Base-by-base conservation (phyloP, 2,329 filamentous ascomycete species). In the Stagonosporopsis chrysanthemi region DNA sequence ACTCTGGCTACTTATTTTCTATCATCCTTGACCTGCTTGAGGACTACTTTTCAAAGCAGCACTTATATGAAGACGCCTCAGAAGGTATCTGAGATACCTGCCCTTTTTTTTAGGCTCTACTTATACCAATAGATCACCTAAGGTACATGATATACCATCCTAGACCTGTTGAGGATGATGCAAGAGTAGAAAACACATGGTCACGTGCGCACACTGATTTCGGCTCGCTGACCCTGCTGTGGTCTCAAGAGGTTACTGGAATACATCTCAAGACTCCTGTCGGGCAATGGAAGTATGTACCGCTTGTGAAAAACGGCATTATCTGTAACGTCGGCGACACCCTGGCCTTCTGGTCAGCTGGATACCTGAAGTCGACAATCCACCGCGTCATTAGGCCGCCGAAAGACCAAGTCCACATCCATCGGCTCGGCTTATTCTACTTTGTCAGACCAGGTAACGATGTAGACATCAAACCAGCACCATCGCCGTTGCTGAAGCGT, bases 141-240 rank as follows among this genome's bases (percentile, higher is more conserved):
- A 70, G 77, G 14, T 78, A 79, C 61, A 82, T 70, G 79, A 78
- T 28, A 63, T 82, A 57, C 76, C 77, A 70, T 67, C 78, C 76
- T 2, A 68, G 77, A 4, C n/a, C 77, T 70, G 5, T 64, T 71
- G 66, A 65, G 66, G 73, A 69, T 58, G 71, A 77, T 42, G 67
- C 69, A 29, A 75, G 73, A 49, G 66, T 71, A 62, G 66, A 77
- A 60, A 73, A 78, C 60, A 66, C 80, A 41, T 76, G 79, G 54
- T 81, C 81, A 68, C 75, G 80, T 31, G 79, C 79, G 2, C 81
- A 83, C 68, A 82, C 80, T 0, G 80, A 83, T 52, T 82, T 80
- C 46, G 81, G 80, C 6, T 72, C 77, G 6, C 75, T 80, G 0
- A 83, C 80, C 0, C 63, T 81, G 12, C 71, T 82, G 0, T 82